These are phyloP conservation scores for Malus sieversii DNA, from an alignment of 306 rosid genomes.

Conservation along the genomic window DNA sequence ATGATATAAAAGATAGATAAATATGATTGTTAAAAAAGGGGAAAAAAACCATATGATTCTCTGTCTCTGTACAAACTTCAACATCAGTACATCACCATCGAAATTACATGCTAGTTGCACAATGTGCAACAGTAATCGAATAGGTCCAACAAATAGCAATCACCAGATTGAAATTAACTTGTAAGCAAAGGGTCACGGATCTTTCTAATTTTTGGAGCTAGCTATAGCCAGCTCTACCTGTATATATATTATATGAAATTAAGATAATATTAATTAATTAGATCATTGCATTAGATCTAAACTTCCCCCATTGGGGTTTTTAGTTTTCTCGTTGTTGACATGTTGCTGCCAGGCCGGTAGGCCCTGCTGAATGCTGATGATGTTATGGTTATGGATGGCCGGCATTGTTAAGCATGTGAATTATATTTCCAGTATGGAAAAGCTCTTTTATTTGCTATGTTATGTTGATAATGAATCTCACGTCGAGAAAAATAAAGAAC, in stretches of 20 bases:
- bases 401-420: conserved; percentile 32
- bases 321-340: background rate
- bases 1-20: background rate
- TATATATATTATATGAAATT: background rate
- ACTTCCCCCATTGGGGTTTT: conserved; percentile 5
- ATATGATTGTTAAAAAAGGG: background rate
- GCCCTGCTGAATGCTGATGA: background rate
- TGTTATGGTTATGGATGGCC: background rate
- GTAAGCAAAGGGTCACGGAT: conserved; percentile 47
- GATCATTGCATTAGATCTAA: conserved; percentile 10
- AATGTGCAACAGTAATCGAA: background rate
- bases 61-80: background rate
- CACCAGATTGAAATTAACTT: background rate
- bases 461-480: no score
- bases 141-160: conserved; percentile 6
- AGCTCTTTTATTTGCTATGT: conserved; percentile 4
- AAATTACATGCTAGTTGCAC: background rate
- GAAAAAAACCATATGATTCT: background rate
- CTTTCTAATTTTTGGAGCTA: conserved; percentile 36
- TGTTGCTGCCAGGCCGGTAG: background rate
- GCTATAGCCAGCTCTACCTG: background rate
- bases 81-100: conserved; percentile 13
- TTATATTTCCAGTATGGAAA: conserved; percentile 10
- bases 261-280: background rate
- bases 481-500: no score